Percentiles rank a stretch among this genome's conserved stretches.
Evolutionary conservation across 768 basidiomycete genomes (phyloP).

Genomic region (Galerina sulciceps): DNA sequence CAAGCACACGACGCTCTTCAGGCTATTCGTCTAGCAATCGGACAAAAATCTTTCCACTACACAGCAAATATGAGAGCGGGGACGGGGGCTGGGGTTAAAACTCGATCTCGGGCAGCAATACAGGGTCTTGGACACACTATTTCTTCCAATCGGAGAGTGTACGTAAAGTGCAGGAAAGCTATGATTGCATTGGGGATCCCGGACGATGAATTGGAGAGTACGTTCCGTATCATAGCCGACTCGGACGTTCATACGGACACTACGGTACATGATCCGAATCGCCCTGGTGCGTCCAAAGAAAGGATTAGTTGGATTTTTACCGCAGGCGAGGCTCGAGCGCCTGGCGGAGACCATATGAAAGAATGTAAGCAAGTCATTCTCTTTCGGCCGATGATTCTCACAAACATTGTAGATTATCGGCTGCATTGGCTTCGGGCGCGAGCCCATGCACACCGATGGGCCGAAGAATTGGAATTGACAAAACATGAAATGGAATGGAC

Average conservation of each 20-base stretch:
- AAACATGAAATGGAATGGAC: slow-evolving; percentile 1
- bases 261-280: not conserved
- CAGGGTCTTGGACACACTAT: not conserved
- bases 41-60: not conserved
- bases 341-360: not conserved
- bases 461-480: not conserved
- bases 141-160: not conserved
- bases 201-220: not conserved
- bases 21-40: not conserved
- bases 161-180: not conserved
- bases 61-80: not conserved
- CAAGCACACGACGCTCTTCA: not conserved
- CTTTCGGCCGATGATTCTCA: not conserved
- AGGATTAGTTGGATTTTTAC: not conserved
- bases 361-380: not conserved
- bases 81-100: not conserved
- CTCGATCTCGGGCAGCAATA: not conserved
- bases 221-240: too few relatives aligned
- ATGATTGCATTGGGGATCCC: not conserved
- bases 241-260: too few relatives aligned
- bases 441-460: not conserved
- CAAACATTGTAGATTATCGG: not conserved
- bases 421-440: not conserved
- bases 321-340: not conserved
- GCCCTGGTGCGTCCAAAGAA: not conserved